phyloP scores from a whole-genome alignment of 1,284 basidiomycete species.

The Pascua sp. region DNA sequence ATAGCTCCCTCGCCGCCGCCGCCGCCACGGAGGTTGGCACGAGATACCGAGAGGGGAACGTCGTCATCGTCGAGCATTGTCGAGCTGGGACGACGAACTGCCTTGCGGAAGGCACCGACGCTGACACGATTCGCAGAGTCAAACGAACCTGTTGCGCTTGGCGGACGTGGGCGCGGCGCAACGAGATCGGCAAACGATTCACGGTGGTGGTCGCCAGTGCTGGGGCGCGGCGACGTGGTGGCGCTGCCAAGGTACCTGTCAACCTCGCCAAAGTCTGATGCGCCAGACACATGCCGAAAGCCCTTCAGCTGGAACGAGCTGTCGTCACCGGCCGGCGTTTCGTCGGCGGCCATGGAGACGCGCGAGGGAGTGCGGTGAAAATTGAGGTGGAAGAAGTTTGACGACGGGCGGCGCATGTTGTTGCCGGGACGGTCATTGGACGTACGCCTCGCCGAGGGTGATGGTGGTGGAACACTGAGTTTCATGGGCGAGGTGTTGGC shows the following conservation, averaged over 20 bases:
- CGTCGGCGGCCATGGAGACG: constrained; percentile 25
- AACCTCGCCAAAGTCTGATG: no score
- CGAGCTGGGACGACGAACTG: constrained; percentile 34
- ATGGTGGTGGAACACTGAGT: constrained; percentile 5
- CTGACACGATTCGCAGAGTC: constrained; percentile 27
- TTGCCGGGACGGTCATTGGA: neutral
- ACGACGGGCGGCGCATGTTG: constrained; percentile 30
- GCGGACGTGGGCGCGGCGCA: constrained; percentile 24
- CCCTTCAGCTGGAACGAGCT: constrained; percentile 44
- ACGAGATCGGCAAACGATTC: no score
- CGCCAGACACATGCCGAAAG: constrained; percentile 45
- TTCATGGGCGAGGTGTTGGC: neutral
- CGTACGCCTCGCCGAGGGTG: constrained; percentile 1
- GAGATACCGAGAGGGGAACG: constrained; percentile 31
- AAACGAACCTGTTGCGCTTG: constrained; percentile 30
- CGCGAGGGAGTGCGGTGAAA: constrained; percentile 37
- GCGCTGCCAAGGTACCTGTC: no score
- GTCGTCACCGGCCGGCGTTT: constrained; percentile 27
- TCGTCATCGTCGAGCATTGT: constrained; percentile 35
- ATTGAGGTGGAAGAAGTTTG: constrained; percentile 35
- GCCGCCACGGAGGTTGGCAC: constrained; percentile 3
- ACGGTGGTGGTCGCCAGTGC: neutral
- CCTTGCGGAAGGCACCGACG: constrained; percentile 40
- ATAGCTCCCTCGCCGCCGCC: neutral
- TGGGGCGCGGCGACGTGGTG: neutral